Evolutionary conservation across 2,329 filamentous ascomycete species (phyloP), one percentile per base, ranked within the genome.

Genomic region (Penicillium sp.): DNA sequence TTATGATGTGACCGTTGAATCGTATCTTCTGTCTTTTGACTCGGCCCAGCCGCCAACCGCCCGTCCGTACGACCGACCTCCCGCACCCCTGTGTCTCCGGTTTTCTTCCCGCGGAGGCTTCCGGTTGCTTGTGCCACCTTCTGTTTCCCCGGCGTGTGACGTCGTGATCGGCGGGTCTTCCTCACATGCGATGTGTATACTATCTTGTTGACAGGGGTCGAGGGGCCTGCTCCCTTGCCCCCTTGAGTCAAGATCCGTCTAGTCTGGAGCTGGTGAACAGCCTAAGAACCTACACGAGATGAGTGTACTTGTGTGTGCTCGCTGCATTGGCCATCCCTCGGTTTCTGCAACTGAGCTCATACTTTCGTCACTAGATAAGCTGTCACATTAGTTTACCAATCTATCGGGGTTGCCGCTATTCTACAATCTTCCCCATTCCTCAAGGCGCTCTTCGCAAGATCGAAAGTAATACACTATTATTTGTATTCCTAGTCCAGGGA

Each of bases 121-220:
- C 35, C 13, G 18, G 8, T 6, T 20, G 16, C 10, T 38, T 38
- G 16, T 38, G 35, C 8, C 18, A 38, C 35, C 16, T 38, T 38
- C 8, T 16, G 28, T 13, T 38, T 38, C 10, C 35, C 18, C 35
- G 4, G 14, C 16, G 24, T 36, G 47, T 57, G 55, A 59, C 52
- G 52, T 57, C 40, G 50, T 46, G 56, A 57, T 57, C 55, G 55
- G 20, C 52, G 24, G 16, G n/a, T 13, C 39, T 25, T 28, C 39
- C 25, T 46, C 39, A 20, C 35, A 53, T 39, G 22, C 31, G 41
- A 18, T 1, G 5, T 25, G 5, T 25, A 25, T 16, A 40, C 16
- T 40, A 13, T 6, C 13, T 8, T 16, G 24, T 16, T 27, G 39
- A 6, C 22, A 27, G 39, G 39, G 13, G 39, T 27, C 5, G 22